Evolutionary conservation across 129 eudicot species (phyloP), one percentile per base, ranked within the genome.

Genomic region (Flaveria brownii): DNA sequence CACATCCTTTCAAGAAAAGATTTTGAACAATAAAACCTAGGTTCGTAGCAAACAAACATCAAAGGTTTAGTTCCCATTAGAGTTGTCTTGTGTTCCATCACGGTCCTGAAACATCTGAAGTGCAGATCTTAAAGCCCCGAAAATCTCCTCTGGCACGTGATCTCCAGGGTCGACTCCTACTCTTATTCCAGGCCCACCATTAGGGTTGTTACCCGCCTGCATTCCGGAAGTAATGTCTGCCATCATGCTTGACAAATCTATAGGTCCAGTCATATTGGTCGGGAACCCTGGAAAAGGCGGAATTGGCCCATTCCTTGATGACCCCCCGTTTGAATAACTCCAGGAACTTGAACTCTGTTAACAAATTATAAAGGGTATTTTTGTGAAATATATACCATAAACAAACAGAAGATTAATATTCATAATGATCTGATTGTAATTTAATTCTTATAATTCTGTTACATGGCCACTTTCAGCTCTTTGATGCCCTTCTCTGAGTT

Each of bases 111-210:
- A 73, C 96, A 92, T 81, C 70, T 86, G 85, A 89, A 86, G 73
- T 73, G 88, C 88, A 69, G 90, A 86, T 83, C 91, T 84, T 49
- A 92, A 52, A 14, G 88, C 88, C 49, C 85, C 90, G 0, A 79
- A 63, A 68, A 89, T 18, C 9, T 92, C 93, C 67, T 80, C 91
- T 0, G 97, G 91, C 73, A 83, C 55, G 23, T 67, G 71, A 17
- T 80, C 92, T 20, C 81, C 86, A 30, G 84, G 49, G 51, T 79
- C 83, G 17, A 86, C 18, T 33, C 84, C 28, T 5, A 33, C 39
- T 76, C 87, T 76, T 13, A 84, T 73, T 12, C 74, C 39, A 33
- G 39, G 39, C 39, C 6, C 39, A 33, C 39, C 39, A 33, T 33
- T 33, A 33, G 39, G 39, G 39, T 33, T 33, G 39, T 33, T 33